phyloP scores from a whole-genome alignment of 768 basidiomycete genomes.

The Podaxis sp. region DNA sequence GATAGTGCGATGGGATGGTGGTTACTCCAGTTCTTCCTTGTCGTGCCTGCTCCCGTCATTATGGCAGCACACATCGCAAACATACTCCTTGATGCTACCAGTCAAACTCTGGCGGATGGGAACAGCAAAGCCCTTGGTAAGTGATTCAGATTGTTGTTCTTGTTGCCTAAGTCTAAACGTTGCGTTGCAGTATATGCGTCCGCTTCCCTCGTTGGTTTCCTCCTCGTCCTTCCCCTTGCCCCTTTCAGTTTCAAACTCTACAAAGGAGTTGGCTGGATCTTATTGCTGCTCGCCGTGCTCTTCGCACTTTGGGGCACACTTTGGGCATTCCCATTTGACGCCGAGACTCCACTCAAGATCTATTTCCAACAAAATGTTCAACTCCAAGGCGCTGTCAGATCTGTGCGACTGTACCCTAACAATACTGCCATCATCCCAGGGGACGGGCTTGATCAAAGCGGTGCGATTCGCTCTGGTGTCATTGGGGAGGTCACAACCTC shows the following conservation, averaged over 20 bases:
- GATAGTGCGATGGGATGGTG: slow-evolving; percentile 38
- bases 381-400: slow-evolving; percentile 27
- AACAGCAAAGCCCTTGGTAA: slow-evolving; percentile 44
- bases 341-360: slow-evolving; percentile 58
- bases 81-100: slow-evolving; percentile 39
- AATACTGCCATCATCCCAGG: slow-evolving; percentile 16
- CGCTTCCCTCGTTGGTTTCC: slow-evolving; percentile 39
- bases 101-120: slow-evolving; percentile 64
- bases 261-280: slow-evolving; percentile 20
- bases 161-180: slow-evolving; percentile 2
- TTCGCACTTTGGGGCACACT: slow-evolving; percentile 39
- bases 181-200: slow-evolving; percentile 42
- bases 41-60: slow-evolving; percentile 49
- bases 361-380: slow-evolving; percentile 64
- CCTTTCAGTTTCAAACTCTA: slow-evolving; percentile 59
- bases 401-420: slow-evolving; percentile 13
- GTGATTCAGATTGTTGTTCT: slow-evolving; percentile 16
- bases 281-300: slow-evolving; percentile 36
- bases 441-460: background rate
- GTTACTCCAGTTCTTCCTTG: slow-evolving; percentile 53
- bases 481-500: slow-evolving; percentile 31
- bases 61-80: slow-evolving; percentile 48
- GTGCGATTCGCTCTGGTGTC: background rate
- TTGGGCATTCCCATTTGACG: slow-evolving; percentile 60
- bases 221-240: slow-evolving; percentile 55